Evolutionary conservation across 1,284 basidiomycete species (phyloP).

Genomic region (Ganoderma boninense): DNA sequence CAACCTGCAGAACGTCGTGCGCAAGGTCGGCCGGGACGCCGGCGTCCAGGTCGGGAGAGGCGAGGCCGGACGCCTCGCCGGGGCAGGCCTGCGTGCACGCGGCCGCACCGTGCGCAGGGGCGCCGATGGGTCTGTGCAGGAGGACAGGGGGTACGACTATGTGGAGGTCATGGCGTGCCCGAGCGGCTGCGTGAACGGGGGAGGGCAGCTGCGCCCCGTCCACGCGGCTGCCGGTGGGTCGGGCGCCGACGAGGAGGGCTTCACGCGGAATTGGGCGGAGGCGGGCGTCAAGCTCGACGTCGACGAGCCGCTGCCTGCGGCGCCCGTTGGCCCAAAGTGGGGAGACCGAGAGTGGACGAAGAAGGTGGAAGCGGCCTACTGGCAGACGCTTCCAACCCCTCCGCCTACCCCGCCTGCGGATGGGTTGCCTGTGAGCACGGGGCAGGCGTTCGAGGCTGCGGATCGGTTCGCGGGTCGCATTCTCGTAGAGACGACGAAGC

Average conservation of each 20-base stretch:
- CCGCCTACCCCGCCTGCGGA: constrained; percentile 47
- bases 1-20: constrained; percentile 96
- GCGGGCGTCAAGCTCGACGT: constrained; percentile 55
- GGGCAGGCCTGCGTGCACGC: constrained; percentile 45
- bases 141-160: constrained; percentile 85
- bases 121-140: constrained; percentile 44
- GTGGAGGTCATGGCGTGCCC: constrained; percentile 99
- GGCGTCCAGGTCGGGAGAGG: constrained; percentile 79
- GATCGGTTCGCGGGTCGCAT: constrained; percentile 24
- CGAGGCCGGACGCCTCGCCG: constrained; percentile 61
- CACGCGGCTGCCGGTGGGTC: not conserved
- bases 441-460: constrained; percentile 17
- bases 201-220: constrained; percentile 86
- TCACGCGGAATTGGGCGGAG: constrained; percentile 61
- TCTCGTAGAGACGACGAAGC: constrained; percentile 21
- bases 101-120: constrained; percentile 43
- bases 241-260: constrained; percentile 67
- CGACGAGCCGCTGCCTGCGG: constrained; percentile 39
- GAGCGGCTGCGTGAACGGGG: constrained; percentile 96
- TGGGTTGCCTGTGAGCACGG: constrained; percentile 2
- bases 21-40: constrained; percentile 89
- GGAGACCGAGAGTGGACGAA: constrained; percentile 82
- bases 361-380: constrained; percentile 82
- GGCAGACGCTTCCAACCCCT: constrained; percentile 64
- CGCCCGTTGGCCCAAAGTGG: constrained; percentile 60